phyloP scores from a whole-genome alignment of 2,329 filamentous ascomycete species.

The Dryadomyces quercus-mongolicae region DNA sequence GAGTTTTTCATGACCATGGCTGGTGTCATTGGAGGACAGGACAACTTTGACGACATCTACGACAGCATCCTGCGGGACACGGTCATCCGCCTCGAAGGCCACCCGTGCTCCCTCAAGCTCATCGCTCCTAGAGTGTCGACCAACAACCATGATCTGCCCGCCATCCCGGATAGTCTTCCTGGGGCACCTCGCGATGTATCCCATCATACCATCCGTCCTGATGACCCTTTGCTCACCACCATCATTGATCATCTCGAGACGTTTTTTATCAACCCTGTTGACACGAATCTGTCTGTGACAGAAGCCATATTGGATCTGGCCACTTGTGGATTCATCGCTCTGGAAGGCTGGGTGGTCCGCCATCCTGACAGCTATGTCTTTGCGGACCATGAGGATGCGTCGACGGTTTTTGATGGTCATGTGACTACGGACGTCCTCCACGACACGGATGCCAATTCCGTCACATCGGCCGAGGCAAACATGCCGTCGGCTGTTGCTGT shows the following conservation, averaged over 20 bases:
- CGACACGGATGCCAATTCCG: constrained; percentile 22
- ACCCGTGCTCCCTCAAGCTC: constrained; percentile 60
- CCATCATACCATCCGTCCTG: constrained; percentile 48
- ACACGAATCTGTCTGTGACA: constrained; percentile 81
- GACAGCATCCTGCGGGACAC: constrained; percentile 61
- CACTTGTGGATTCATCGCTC: constrained; percentile 69
- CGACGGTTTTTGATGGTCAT: not conserved
- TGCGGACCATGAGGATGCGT: constrained; percentile 27
- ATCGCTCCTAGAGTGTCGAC: constrained; percentile 47
- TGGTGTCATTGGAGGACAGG: constrained; percentile 53
- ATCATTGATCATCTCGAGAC: constrained; percentile 56
- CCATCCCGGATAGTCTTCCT: constrained; percentile 41
- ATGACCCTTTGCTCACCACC: constrained; percentile 52
- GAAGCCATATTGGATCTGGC: constrained; percentile 73
- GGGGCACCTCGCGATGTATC: constrained; percentile 49
- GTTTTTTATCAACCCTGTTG: constrained; percentile 84
- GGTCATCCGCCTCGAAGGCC: constrained; percentile 54
- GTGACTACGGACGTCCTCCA: no score
- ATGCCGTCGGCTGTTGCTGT: constrained; percentile 30
- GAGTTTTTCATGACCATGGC: constrained; percentile 60
- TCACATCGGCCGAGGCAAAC: constrained; percentile 27
- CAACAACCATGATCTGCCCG: constrained; percentile 44
- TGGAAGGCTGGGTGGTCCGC: constrained; percentile 84
- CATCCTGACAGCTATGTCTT: constrained; percentile 54
- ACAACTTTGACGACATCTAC: constrained; percentile 62